Base-by-base conservation (phyloP, 768 basidiomycete species). In the Kwoniella shandongensis region DNA sequence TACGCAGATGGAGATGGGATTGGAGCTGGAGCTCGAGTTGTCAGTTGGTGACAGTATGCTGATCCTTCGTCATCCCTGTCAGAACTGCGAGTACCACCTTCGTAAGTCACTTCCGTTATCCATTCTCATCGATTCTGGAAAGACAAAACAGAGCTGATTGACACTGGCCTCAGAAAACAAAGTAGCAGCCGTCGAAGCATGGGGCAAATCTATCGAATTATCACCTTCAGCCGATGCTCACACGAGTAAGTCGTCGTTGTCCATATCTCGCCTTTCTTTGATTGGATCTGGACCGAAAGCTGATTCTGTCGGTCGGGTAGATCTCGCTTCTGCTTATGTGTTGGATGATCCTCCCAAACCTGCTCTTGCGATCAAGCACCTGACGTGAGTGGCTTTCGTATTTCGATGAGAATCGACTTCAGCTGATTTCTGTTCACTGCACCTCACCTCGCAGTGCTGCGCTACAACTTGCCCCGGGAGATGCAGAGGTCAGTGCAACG, bases 261-360 rank as follows among this genome's bases (percentile, higher is more conserved):
- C n/a, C n/a, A n/a, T n/a, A n/a, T n/a, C n/a, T n/a, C n/a, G n/a
- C n/a, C n/a, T n/a, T n/a, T n/a, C n/a, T n/a, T n/a, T n/a, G 13
- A 13, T 18, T 42, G 40, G 17, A 23, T 8, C 5, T n/a, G 22
- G n/a, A 42, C 40, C 40, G 36, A 10, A 38, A n/a, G n/a, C 11
- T 10, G n/a, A 38, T 10, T 38, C 36, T 38, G 11, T 38, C n/a
- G 36, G 36, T n/a, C 44, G 44, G 23, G 20, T 38, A 71, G 70
- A 78, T 57, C 65, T 78, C 42, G 78, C 76, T 30, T 76, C 76
- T 15, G 78, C 78, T 6, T 74, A 77, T 39, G 76, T 77, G 39
- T 61, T 78, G 11, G 65, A 69, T n/a, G 60, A 63, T 36, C 77
- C 78, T 25, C 77, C 77, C 20, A 65, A 74, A 38, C 68, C 76